phyloP scores from a whole-genome alignment of 257 asterid genomes.

The Solanum acaule region DNA sequence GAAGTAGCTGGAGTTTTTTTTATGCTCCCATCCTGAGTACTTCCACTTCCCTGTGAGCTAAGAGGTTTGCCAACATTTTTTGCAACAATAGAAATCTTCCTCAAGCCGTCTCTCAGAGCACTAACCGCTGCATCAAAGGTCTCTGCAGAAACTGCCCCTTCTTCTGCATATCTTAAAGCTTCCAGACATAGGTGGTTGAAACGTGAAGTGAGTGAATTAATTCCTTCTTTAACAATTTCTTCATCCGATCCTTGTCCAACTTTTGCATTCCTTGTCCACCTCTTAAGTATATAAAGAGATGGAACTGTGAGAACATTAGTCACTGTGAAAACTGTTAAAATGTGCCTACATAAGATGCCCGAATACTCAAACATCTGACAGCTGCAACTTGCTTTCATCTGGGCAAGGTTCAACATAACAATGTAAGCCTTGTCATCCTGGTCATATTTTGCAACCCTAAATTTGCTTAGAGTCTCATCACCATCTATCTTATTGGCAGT shows the following conservation, averaged over 20 bases:
- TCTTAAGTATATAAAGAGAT: conserved; percentile 52
- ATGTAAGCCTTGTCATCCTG: conserved; percentile 63
- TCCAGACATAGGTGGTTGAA: conserved; percentile 54
- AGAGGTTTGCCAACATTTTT: conserved; percentile 38
- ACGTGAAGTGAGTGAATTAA: conserved; percentile 45
- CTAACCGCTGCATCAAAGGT: conserved; percentile 52
- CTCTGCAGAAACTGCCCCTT: conserved; percentile 52
- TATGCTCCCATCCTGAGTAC: conserved; percentile 29
- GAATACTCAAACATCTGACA: conserved; percentile 80
- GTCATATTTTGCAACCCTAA: conserved; percentile 76
- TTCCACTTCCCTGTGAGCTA: conserved; percentile 33
- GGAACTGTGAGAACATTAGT: conserved; percentile 70
- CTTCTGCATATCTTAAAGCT: conserved; percentile 58
- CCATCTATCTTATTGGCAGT: conserved; percentile 71
- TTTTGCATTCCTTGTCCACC: conserved; percentile 68
- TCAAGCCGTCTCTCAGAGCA: conserved; percentile 48
- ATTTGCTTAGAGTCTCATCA: conserved; percentile 45
- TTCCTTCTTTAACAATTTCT: conserved; percentile 14
- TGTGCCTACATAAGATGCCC: conserved; percentile 68
- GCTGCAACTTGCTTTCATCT: conserved; percentile 69
- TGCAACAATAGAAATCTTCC: conserved; percentile 42
- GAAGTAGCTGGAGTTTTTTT: conserved; percentile 31
- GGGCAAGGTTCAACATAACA: conserved; percentile 39
- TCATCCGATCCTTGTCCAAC: conserved; percentile 28
- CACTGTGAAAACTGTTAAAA: conserved; percentile 71